phyloP scores from a whole-genome alignment of 2,329 filamentous ascomycete genomes.

The Aspergillus neotritici region DNA sequence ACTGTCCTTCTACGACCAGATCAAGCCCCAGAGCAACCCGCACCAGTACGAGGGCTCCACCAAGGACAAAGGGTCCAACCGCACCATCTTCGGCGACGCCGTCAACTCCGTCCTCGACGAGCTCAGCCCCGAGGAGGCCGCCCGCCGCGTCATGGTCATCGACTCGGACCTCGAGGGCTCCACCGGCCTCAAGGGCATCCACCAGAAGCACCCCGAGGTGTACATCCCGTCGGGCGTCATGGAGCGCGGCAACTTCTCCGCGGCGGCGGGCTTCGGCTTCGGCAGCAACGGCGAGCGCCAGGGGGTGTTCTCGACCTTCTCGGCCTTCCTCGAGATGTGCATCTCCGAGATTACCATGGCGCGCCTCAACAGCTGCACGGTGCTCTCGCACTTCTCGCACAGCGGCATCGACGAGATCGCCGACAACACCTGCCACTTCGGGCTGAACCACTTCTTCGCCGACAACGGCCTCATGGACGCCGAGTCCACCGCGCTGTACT shows the following conservation, averaged over 20 bases:
- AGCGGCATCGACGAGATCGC: slow-evolving; percentile 39
- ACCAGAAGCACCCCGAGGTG: slow-evolving; percentile 33
- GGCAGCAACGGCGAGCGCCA: slow-evolving; percentile 31
- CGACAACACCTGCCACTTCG: slow-evolving; percentile 40
- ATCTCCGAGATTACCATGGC: slow-evolving; percentile 40
- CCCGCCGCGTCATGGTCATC: slow-evolving; percentile 35
- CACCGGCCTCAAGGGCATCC: slow-evolving; percentile 36
- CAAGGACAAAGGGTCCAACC: slow-evolving; percentile 35
- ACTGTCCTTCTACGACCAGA: slow-evolving; percentile 32
- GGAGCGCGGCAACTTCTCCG: slow-evolving; percentile 39
- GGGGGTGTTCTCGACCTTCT: slow-evolving; percentile 40
- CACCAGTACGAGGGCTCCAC: slow-evolving; percentile 31
- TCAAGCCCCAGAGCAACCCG: slow-evolving; percentile 27
- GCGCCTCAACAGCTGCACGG: slow-evolving; percentile 33
- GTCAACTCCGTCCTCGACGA: slow-evolving; percentile 34
- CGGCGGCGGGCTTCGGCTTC: slow-evolving; percentile 37
- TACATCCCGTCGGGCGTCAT: slow-evolving; percentile 37
- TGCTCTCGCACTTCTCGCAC: slow-evolving; percentile 38
- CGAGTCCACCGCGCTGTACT: slow-evolving; percentile 32
- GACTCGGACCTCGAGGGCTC: slow-evolving; percentile 39
- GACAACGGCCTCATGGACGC: slow-evolving; percentile 38
- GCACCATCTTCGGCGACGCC: slow-evolving; percentile 36
- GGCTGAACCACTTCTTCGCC: slow-evolving; percentile 38
- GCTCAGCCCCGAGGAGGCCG: slow-evolving; percentile 34
- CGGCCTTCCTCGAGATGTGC: slow-evolving; percentile 38